Evolutionary conservation across 2,329 filamentous ascomycete genomes (phyloP), one percentile per base, ranked within the genome.

Genomic region (Fusarium chuoi): DNA sequence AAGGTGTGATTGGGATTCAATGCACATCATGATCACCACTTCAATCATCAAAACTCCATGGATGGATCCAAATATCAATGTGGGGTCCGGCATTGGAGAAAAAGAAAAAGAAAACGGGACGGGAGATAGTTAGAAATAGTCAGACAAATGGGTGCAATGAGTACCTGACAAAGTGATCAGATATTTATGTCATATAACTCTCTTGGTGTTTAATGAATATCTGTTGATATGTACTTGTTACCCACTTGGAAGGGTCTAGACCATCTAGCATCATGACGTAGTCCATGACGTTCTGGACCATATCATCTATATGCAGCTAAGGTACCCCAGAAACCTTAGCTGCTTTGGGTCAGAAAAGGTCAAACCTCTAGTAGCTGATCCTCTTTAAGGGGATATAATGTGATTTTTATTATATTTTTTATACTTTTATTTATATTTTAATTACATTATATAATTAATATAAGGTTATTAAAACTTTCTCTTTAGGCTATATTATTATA

Each of bases 191-290:
- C 48, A 24, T 22, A 35, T 10, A 18, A 18, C 22, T 33, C 46
- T 49, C 22, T 49, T 33, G 22, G 46, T 51, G 22, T 33, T 18
- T 24, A 24, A 24, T 24, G n/a, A 51, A 51, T 24, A n/a, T n/a
- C n/a, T n/a, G n/a, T n/a, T n/a, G n/a, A n/a, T n/a, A n/a, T n/a
- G n/a, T n/a, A n/a, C n/a, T 20, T 51, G 30, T 9, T 20, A 35
- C 30, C 30, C 30, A 24, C 48, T 33, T 51, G 30, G 51, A 41
- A 55, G 39, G 55, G 52, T 57, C 65, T 70, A 65, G 66, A 73
- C 42, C 56, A 67, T 52, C 67, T 70, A 49, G 46, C 65, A 39
- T 57, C n/a, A 62, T 74, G 70, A 70, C 56, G 56, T 48, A 62
- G 38, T 35, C 30, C 30, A 70, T 68, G 65, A 68, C 65, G 65